Evolutionary conservation across 2,329 filamentous ascomycete species (phyloP).

Genomic region (Venturia asperata): DNA sequence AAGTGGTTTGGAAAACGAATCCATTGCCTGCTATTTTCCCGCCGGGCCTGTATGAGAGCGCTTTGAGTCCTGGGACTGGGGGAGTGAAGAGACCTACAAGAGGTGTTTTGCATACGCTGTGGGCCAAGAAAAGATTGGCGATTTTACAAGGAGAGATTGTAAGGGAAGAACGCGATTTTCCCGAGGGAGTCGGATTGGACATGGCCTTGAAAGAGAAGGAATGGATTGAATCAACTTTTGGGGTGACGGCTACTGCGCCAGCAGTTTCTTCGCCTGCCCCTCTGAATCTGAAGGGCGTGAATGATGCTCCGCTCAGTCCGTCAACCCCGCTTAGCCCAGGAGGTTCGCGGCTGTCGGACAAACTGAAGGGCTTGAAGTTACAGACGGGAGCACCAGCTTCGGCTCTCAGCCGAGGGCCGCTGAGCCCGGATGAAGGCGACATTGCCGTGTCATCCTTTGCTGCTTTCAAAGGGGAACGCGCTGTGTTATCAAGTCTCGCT

Average conservation of each 20-base stretch:
- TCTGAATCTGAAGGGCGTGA: not conserved
- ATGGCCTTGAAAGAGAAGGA: constrained; percentile 78
- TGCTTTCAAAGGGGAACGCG: constrained; percentile 45
- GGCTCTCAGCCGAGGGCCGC: constrained; percentile 20
- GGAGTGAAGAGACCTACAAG: constrained; percentile 42
- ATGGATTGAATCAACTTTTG: constrained; percentile 81
- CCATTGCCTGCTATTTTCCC: constrained; percentile 83
- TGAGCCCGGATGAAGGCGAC: constrained; percentile 24
- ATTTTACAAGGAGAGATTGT: constrained; percentile 72
- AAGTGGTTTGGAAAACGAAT: constrained; percentile 56
- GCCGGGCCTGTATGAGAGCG: constrained; percentile 61
- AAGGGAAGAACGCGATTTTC: constrained; percentile 63
- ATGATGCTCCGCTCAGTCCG: constrained; percentile 21
- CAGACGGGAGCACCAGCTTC: constrained; percentile 59
- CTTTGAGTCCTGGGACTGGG: constrained; percentile 24
- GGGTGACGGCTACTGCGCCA: constrained; percentile 43
- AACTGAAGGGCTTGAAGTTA: constrained; percentile 69
- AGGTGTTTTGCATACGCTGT: constrained; percentile 81
- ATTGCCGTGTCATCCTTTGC: constrained; percentile 43
- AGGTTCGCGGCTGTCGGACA: constrained; percentile 67
- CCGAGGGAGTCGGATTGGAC: constrained; percentile 73
- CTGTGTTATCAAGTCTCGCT: constrained; percentile 29
- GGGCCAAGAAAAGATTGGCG: constrained; percentile 75
- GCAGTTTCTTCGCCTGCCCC: constrained; percentile 31
- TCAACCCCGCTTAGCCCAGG: constrained; percentile 51